Base-by-base conservation (phyloP, 2,329 filamentous ascomycete species). In the Epichloe typhina region DNA sequence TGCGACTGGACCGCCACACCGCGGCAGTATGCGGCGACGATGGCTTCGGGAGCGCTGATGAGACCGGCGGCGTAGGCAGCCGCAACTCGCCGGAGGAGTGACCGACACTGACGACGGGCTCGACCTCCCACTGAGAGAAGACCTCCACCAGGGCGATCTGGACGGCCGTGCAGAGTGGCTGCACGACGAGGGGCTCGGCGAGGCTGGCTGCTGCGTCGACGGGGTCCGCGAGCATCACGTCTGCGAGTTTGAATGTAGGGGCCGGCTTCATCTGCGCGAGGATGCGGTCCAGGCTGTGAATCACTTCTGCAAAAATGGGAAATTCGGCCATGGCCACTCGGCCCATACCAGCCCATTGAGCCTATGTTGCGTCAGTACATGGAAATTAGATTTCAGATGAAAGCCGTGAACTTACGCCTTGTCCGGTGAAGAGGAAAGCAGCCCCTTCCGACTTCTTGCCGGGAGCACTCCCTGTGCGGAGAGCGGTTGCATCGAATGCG, bases 61-160 rank as follows among this genome's bases (percentile, higher is more conserved):
- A 44, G 47, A 1, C 56, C 57, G 2, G 60, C 50, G 1, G 61
- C 57, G 40, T 64, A 65, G 0, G 59, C 61, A 3, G 63, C 62
- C 0, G 55, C 63, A 7, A 65, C 47, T 65, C 63, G 0, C 63
- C 63, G 1, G 60, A 61, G 1, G 61, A 64, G 36, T 70, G 62
- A 7, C 69, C 67, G 1, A 62, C 70, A 33, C 74, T 70, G 43
- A 64, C 60, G 4, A 53, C 50, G 2, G 68, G 64, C 11, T 55
- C 49, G 7, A 70, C 49, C 3, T 58, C 59, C 54, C 61, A 62
- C 1, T 58, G 59, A 3, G 52, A 53, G 23, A 69, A 62, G 1
- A 68, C 50, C 13, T 65, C 59, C 4, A 68, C 61, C 2, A 70
- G 50, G 5, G 59, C 67, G n/a, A 69, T 60, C 50, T 70, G 64